phyloP scores from a whole-genome alignment of 2,329 filamentous ascomycete genomes.

The Diaporthe caulivora region DNA sequence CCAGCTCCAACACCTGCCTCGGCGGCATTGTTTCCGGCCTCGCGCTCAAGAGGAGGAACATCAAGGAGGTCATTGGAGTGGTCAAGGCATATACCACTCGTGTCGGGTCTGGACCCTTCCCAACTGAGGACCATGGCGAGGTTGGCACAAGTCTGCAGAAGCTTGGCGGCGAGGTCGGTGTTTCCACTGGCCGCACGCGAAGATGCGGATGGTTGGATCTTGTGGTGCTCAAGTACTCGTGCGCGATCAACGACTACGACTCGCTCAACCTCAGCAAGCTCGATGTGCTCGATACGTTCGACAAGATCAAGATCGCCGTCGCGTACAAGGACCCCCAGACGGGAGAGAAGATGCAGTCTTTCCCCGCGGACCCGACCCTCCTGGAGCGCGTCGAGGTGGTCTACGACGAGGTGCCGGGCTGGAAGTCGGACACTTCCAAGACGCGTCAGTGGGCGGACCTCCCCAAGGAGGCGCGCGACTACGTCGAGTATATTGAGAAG shows the following conservation, averaged over 20 bases:
- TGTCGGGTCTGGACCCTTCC: constrained; percentile 66
- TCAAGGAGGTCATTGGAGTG: constrained; percentile 70
- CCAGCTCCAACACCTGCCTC: constrained; percentile 68
- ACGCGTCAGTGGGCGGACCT: constrained; percentile 72
- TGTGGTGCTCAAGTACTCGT: constrained; percentile 75
- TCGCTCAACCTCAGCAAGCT: constrained; percentile 62
- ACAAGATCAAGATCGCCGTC: constrained; percentile 79
- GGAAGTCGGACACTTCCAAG: constrained; percentile 74
- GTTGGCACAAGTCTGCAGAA: constrained; percentile 55
- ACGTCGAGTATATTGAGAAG: constrained; percentile 75
- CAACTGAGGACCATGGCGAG: constrained; percentile 64
- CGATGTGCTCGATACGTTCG: constrained; percentile 80
- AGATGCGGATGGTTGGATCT: constrained; percentile 74
- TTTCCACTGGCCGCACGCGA: constrained; percentile 66
- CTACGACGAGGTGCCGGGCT: constrained; percentile 78
- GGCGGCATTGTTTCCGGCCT: constrained; percentile 72
- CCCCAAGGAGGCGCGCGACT: constrained; percentile 73
- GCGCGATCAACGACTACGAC: constrained; percentile 66
- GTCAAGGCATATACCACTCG: constrained; percentile 65
- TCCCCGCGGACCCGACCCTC: constrained; percentile 72
- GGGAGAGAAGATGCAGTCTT: constrained; percentile 66
- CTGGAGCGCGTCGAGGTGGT: constrained; percentile 72
- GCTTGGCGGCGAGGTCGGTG: constrained; percentile 50
- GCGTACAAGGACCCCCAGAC: constrained; percentile 69
- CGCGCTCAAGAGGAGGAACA: constrained; percentile 65